phyloP scores from a whole-genome alignment of 495 filamentous ascomycete genomes.

The Xeromyces bisporus region DNA sequence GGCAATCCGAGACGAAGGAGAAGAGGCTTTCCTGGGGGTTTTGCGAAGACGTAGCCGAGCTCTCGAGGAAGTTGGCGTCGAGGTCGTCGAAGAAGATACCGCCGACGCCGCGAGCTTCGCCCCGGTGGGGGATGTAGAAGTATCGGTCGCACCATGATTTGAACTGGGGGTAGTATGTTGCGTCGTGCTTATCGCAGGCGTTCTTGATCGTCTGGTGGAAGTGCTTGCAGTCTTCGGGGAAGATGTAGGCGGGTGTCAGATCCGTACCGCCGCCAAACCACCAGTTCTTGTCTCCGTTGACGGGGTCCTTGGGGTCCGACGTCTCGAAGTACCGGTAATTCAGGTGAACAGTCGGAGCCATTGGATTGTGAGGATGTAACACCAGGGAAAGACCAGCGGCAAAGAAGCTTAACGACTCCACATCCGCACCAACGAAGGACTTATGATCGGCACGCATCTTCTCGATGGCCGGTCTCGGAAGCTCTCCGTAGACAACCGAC shows the following conservation, averaged over 20 bases:
- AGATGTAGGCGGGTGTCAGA: conserved; percentile 84
- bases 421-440: conserved; percentile 55
- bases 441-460: conserved; percentile 96
- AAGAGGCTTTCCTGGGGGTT: conserved; percentile 85
- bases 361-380: conserved; percentile 82
- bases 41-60: conserved; percentile 33
- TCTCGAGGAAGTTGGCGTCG: conserved; percentile 44
- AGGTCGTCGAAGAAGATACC: conserved; percentile 99
- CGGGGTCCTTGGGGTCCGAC: conserved; percentile 35
- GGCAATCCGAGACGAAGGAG: conserved; percentile 70
- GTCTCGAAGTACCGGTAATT: conserved; percentile 99
- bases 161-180: conserved; percentile 82
- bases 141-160: conserved; percentile 98
- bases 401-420: conserved; percentile 79
- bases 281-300: conserved; percentile 65
- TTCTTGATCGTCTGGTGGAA: conserved; percentile 91
- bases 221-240: conserved; percentile 90
- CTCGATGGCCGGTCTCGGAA: conserved; percentile 71
- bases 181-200: conserved; percentile 85
- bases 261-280: conserved; percentile 97
- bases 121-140: conserved; percentile 82
- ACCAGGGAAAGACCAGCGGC: conserved; percentile 86
- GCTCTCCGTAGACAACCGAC: conserved; percentile 81
- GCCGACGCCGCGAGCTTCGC: conserved; percentile 76
- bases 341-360: conserved; percentile 92